Percentiles rank a stretch among this genome's conserved stretches.
Evolutionary conservation across 768 basidiomycete genomes (phyloP).

Genomic region (Pisolithus albus): DNA sequence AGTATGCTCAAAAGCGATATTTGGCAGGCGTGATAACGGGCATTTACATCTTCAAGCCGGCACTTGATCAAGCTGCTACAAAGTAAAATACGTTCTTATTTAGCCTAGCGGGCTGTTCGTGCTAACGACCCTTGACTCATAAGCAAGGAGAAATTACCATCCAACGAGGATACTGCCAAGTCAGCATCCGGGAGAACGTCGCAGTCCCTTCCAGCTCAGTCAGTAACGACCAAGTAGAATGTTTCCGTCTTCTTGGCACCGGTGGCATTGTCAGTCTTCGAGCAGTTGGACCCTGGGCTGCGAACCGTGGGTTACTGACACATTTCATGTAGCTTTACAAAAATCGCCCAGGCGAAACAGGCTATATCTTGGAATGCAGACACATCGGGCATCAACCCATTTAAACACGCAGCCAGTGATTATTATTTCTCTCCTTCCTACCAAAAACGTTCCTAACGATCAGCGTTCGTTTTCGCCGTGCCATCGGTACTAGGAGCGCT

Average conservation of each 20-base stretch:
- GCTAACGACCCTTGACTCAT: slow-evolving; percentile 2
- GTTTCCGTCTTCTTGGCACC: background rate
- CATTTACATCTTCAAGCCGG: slow-evolving; percentile 59
- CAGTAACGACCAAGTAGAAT: slow-evolving; percentile 9
- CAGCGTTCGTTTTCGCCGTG: slow-evolving; percentile 24
- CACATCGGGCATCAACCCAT: slow-evolving; percentile 6
- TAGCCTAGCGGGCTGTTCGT: background rate
- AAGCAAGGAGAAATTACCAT: slow-evolving; percentile 9
- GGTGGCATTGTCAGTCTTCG: too few relatives aligned
- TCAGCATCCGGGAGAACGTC: slow-evolving; percentile 3
- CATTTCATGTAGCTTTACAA: slow-evolving; percentile 8
- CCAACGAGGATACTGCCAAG: background rate
- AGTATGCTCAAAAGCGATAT: background rate
- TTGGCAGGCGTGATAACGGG: slow-evolving; percentile 52
- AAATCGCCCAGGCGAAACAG: slow-evolving; percentile 2
- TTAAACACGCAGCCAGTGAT: slow-evolving; percentile 16
- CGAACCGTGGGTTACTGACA: background rate
- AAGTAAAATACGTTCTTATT: slow-evolving; percentile 9
- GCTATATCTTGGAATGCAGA: slow-evolving; percentile 3
- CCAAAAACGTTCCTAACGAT: slow-evolving; percentile 16
- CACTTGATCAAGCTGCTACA: slow-evolving; percentile 19
- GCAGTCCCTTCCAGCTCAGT: background rate
- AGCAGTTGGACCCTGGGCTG: background rate
- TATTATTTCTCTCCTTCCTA: slow-evolving; percentile 23
- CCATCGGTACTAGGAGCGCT: slow-evolving; percentile 11